Evolutionary conservation across 805 yeast genomes (phyloP), one percentile per base, ranked within the genome.

Genomic region (Metschnikowia baotianmanensis): DNA sequence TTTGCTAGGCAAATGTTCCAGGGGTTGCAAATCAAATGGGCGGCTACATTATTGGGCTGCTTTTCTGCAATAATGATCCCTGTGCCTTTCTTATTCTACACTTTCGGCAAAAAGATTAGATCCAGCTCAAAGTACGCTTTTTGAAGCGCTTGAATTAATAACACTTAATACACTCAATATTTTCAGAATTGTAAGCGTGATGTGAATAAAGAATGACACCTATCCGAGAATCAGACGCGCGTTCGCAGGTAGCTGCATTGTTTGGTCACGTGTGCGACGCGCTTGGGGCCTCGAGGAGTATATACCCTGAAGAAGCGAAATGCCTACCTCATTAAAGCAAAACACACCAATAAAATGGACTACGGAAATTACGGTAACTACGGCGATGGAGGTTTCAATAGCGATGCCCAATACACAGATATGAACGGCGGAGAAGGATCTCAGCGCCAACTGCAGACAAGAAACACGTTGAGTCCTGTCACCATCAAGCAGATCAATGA

Each of bases 21-120:
- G 20, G 71, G 70, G 43, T 72, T 86, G 77, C 85, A 86, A 26
- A 72, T 72, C 23, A 80, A 84, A 51, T 86, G 91, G 90, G 91
- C 93, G 1, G 89, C 90, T 43, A 66, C 86, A 21, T 57, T 86
- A 19, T 56, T 86, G 29, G 89, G 89, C 12, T 68, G 80, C 39
- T 67, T 86, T 38, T 80, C 82, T 0, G 63, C 69, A 2, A 69
- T 64, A 2, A 56, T 86, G 64, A 61, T 76, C 20, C 84, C 88
- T 0, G 86, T 85, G 39, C 95, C 95, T 9, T 55, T 85, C 42
- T 56, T 81, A 35, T 83, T 86, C 56, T 68, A 70, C 61, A 71
- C 61, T 40, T 86, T 63, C 57, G 56, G 56, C 16, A 41, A 69
- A 48, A 36, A 44, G 29, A 66, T 83, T 34, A 76, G 90, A 67